Conservation (phyloP, 2,329 filamentous ascomycete genomes). For the Polychaeton citri region DNA sequence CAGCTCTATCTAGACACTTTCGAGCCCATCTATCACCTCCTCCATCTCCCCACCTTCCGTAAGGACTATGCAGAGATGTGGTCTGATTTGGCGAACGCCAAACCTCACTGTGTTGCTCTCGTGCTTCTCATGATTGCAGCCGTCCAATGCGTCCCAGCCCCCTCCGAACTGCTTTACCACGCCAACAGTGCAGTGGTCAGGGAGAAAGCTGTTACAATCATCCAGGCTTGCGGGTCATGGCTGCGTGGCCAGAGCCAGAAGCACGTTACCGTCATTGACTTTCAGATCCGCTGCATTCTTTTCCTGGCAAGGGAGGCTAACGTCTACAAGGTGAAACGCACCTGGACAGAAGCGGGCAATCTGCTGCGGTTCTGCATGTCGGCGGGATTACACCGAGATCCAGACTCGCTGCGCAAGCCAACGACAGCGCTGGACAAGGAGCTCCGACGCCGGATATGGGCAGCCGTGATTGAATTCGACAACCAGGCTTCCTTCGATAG, state of each 20-base stretch:
- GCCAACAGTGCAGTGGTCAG: constrained; percentile 31
- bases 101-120: constrained; percentile 24
- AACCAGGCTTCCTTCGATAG: constrained; percentile 42
- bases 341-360: constrained; percentile 39
- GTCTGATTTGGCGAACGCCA: constrained; percentile 19
- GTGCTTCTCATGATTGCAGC: constrained; percentile 28
- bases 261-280: constrained; percentile 35
- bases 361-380: constrained; percentile 40
- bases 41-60: constrained; percentile 42
- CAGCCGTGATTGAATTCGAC: constrained; percentile 43
- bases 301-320: constrained; percentile 37
- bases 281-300: constrained; percentile 39
- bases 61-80: constrained; percentile 37
- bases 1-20: constrained; percentile 37
- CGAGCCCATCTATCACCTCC: constrained; percentile 38
- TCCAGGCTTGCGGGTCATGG: constrained; percentile 30
- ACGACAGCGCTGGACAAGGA: constrained; percentile 35
- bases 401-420: constrained; percentile 23
- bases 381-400: constrained; percentile 40
- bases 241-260: constrained; percentile 35
- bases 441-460: constrained; percentile 44
- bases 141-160: constrained; percentile 20
- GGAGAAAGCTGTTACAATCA: constrained; percentile 24
- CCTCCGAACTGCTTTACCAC: constrained; percentile 22
- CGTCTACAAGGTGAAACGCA: constrained; percentile 40